Conservation (phyloP, 208 protist species). For the Acanthamoeba castellanii region DNA sequence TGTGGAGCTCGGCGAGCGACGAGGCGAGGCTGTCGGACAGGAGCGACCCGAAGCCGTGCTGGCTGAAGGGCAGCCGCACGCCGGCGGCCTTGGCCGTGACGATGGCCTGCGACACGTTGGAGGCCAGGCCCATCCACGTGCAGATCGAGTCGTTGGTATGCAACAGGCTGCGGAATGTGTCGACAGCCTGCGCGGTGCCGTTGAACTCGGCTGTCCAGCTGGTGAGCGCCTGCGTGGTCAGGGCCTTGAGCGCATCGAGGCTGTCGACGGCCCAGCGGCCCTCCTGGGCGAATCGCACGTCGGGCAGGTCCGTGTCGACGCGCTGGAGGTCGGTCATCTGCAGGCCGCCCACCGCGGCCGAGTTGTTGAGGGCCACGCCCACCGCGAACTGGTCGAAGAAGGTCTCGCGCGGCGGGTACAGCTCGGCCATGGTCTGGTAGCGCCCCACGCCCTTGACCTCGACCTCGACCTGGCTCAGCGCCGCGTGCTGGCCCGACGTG, state of each 20-base stretch:
- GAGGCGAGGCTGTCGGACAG: not conserved
- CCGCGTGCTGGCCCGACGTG: not conserved
- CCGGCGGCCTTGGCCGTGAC: not conserved
- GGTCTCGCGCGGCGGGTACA: not conserved
- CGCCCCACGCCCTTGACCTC: not conserved
- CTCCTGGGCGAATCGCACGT: not conserved
- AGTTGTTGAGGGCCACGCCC: not conserved
- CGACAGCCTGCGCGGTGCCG: not conserved
- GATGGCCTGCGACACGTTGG: not conserved
- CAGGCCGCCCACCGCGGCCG: not conserved
- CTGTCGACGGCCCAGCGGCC: not conserved
- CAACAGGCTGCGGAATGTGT: slow-evolving; percentile 24
- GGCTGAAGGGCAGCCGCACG: not conserved
- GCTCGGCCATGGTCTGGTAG: not conserved
- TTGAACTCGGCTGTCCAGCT: slow-evolving; percentile 2
- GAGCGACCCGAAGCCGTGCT: slow-evolving; percentile 16
- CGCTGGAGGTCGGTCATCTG: not conserved
- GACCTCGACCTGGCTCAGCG: not conserved
- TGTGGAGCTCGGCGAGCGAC: not conserved
- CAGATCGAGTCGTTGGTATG: slow-evolving; percentile 35
- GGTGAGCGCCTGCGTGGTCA: not conserved
- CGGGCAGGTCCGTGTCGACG: not conserved
- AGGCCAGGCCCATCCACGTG: slow-evolving; percentile 40
- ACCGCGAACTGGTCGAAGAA: slow-evolving; percentile 32
- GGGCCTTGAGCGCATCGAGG: not conserved